These are phyloP conservation scores for Akanthomyces lecanii DNA, from an alignment of 2,329 filamentous ascomycete genomes.

Conservation along the genomic window DNA sequence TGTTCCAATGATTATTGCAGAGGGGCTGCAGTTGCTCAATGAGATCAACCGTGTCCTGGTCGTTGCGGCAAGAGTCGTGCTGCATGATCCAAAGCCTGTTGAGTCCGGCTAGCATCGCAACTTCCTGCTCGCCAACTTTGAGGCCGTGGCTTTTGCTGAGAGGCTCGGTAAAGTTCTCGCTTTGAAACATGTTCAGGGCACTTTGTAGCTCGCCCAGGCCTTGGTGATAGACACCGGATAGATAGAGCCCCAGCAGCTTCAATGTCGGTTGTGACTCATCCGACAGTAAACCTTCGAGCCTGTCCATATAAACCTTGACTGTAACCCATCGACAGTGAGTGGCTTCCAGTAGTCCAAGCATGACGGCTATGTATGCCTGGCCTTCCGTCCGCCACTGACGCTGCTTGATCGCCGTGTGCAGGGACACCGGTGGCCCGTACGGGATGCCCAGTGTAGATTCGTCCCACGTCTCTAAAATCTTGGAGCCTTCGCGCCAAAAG, in stretches of 20 bases:
- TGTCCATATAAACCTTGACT: constrained; percentile 54
- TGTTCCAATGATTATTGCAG: constrained; percentile 65
- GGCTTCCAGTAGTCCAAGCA: constrained; percentile 66
- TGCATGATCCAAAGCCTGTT: constrained; percentile 72
- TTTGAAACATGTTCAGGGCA: constrained; percentile 64
- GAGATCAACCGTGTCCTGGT: constrained; percentile 55
- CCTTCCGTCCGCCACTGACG: constrained; percentile 62
- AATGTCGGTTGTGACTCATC: constrained; percentile 39
- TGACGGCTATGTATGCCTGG: constrained; percentile 65
- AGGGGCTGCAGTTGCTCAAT: constrained; percentile 63
- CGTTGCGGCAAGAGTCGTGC: constrained; percentile 52
- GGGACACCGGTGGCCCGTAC: constrained; percentile 44
- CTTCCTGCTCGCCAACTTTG: constrained; percentile 55
- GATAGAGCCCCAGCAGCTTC: constrained; percentile 59
- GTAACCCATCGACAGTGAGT: constrained; percentile 66
- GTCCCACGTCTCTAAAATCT: constrained; percentile 45
- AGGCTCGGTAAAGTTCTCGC: constrained; percentile 49
- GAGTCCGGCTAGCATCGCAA: constrained; percentile 61
- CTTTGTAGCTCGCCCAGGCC: constrained; percentile 67
- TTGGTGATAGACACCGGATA: constrained; percentile 72
- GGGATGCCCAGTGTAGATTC: constrained; percentile 31
- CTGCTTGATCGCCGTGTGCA: constrained; percentile 55
- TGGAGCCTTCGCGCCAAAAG: constrained; percentile 41
- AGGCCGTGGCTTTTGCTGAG: constrained; percentile 34
- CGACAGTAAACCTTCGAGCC: constrained; percentile 44